Evolutionary conservation across 768 basidiomycete genomes (phyloP).

Genomic region (Boletus sp.): DNA sequence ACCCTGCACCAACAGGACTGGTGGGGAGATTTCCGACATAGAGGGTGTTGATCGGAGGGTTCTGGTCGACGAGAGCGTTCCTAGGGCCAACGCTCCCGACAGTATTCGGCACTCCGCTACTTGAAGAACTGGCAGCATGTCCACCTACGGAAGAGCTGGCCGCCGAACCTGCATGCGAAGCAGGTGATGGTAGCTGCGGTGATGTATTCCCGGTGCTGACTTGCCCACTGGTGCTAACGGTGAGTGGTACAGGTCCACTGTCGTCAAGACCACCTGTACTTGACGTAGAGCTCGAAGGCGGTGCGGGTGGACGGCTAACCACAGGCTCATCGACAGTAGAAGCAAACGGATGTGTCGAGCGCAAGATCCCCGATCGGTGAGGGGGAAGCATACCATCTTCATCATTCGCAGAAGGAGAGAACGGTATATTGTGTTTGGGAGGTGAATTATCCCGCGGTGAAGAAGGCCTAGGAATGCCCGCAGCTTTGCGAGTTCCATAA

Average conservation of each 20-base stretch:
- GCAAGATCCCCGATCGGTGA: conserved; percentile 30
- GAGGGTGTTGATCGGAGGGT: conserved; percentile 98
- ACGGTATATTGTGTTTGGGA: conserved; percentile 20
- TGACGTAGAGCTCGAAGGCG: conserved; percentile 39
- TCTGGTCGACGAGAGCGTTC: conserved; percentile 70
- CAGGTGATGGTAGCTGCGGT: conserved; percentile 76
- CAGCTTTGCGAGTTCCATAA: conserved; percentile 28
- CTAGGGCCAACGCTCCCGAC: conserved; percentile 30
- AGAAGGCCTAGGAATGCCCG: conserved; percentile 22
- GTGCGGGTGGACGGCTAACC: conserved; percentile 31
- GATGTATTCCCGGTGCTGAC: conserved; percentile 43
- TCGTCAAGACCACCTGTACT: conserved; percentile 45
- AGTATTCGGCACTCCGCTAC: conserved; percentile 23
- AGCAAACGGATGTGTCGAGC: conserved; percentile 24
- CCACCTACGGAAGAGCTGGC: conserved; percentile 36
- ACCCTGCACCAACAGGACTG: conserved; percentile 65
- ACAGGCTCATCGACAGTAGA: conserved; percentile 27
- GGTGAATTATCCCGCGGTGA: conserved; percentile 31
- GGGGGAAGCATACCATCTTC: conserved; percentile 35
- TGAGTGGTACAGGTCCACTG: conserved; percentile 28
- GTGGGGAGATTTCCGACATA: conserved; percentile 98
- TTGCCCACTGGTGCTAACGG: conserved; percentile 48
- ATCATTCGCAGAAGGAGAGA: conserved; percentile 24
- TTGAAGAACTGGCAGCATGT: conserved; percentile 31
- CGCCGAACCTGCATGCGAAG: conserved; percentile 58